Conservation (phyloP, 352 stramenopile species). For the Phytophthora megakarya region DNA sequence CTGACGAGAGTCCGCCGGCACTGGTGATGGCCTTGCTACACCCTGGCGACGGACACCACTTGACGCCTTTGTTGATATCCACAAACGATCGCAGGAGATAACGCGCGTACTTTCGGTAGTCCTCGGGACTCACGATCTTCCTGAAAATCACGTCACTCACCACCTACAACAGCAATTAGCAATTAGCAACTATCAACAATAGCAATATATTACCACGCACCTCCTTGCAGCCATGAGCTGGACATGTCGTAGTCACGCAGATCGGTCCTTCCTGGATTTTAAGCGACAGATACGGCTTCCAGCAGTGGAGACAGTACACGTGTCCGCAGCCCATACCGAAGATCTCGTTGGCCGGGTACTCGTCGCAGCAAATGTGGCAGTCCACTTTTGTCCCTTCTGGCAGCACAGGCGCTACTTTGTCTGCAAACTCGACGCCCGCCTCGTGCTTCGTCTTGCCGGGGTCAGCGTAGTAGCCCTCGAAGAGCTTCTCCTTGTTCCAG, state of each 20-base stretch:
- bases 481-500: slow-evolving; percentile 92
- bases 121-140: slow-evolving; percentile 61
- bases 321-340: slow-evolving; percentile 97
- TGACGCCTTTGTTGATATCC: slow-evolving; percentile 97
- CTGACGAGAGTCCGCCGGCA: slow-evolving; percentile 75
- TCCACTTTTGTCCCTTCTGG: slow-evolving; percentile 50
- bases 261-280: slow-evolving; percentile 93
- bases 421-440: slow-evolving; percentile 65
- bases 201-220: slow-evolving; percentile 32
- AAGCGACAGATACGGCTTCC: slow-evolving; percentile 83
- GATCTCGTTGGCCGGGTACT: slow-evolving; percentile 68
- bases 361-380: slow-evolving; percentile 96
- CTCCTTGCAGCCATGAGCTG: slow-evolving; percentile 95
- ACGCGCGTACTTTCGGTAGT: slow-evolving; percentile 90
- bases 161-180: slow-evolving; percentile 33
- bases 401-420: slow-evolving; percentile 41
- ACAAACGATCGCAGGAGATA: slow-evolving; percentile 97
- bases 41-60: slow-evolving; percentile 96
- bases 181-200: background rate
- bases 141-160: slow-evolving; percentile 75
- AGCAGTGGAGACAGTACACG: slow-evolving; percentile 94
- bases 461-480: slow-evolving; percentile 87
- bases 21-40: slow-evolving; percentile 95
- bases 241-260: slow-evolving; percentile 95
- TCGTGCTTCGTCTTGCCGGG: slow-evolving; percentile 56